Evolutionary conservation across 2,329 filamentous ascomycete genomes (phyloP), one percentile per base, ranked within the genome.

Genomic region (Colletotrichum siamense): DNA sequence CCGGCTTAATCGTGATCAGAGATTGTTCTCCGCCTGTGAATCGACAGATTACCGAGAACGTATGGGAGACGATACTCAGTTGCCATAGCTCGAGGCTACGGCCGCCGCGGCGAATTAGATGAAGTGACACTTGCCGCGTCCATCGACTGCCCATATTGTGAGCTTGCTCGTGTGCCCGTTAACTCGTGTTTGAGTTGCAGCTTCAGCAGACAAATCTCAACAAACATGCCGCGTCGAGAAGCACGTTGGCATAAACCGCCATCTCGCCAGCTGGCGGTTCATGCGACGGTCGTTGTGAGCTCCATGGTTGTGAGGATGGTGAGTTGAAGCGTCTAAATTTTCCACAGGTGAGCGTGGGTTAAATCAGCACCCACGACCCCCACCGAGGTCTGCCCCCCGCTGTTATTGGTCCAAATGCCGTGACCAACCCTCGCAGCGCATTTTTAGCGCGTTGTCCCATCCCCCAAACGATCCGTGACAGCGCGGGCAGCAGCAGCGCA

Each of bases 1-100:
- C 96, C 96, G 96, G 96, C 96, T 98, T 98, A 98, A 97, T 98
- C 94, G 95, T 94, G 95, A 95, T 95, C 94, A 82, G 79, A 82
- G 79, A 77, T 85, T 91, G 84, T 86, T 98, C 91, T 98, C 89
- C 94, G 96, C 95, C 95, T 91, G 85, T 85, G 79, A 79, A 86
- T 87, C 90, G 92, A 94, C 93, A 90, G 90, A 90, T 89, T 94
- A 97, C 95, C 94, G 95, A 95, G 91, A 91, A 88, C 89, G 93
- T 93, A 95, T 90, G 86, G 90, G 86, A 84, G 85, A 89, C 85
- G 83, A 84, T 82, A 88, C 90, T 91, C 91, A 92, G 92, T 93
- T 91, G 90, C 91, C 89, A 88, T 84, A 87, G 87, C 87, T 82
- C 81, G 80, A 80, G 82, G 86, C 87, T 86, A 82, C 83, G 87